Conservation (phyloP, 2,329 filamentous ascomycete genomes). For the Cercospora zeina region DNA sequence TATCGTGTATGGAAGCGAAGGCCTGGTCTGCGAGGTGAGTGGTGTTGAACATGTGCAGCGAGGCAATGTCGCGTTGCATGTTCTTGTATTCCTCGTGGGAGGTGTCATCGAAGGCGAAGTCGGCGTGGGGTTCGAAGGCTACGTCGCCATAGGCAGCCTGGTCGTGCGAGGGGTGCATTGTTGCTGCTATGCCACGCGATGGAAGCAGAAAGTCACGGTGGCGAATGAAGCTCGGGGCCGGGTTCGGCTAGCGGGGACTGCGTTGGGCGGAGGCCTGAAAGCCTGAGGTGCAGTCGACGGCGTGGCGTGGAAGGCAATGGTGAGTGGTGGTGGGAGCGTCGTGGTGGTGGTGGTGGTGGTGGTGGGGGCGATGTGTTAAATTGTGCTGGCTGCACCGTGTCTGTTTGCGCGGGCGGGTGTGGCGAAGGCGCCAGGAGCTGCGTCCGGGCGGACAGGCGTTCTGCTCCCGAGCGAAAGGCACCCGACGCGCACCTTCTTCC, state of each 20-base stretch:
- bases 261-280: constrained; percentile 11
- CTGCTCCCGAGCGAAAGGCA: background rate
- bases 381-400: background rate
- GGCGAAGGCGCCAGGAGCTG: background rate
- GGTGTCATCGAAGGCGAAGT: constrained; percentile 32
- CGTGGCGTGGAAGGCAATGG: background rate
- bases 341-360: background rate
- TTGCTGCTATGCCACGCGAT: too few species aligned
- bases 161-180: background rate
- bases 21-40: background rate
- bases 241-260: background rate
- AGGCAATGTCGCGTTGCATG: constrained; percentile 29
- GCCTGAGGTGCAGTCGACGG: constrained; percentile 4
- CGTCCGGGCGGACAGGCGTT: background rate
- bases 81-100: constrained; percentile 27
- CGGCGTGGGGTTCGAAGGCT: constrained; percentile 33
- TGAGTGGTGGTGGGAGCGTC: background rate
- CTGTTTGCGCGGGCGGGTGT: too few species aligned
- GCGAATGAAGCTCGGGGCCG: background rate
- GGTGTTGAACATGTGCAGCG: constrained; percentile 24
- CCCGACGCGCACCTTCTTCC: background rate
- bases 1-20: background rate
- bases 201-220: background rate
- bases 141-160: constrained; percentile 27
- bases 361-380: background rate